Evolutionary conservation across 31 red algal genomes (phyloP).

Genomic region (Odonthalia washingtoniensis): DNA sequence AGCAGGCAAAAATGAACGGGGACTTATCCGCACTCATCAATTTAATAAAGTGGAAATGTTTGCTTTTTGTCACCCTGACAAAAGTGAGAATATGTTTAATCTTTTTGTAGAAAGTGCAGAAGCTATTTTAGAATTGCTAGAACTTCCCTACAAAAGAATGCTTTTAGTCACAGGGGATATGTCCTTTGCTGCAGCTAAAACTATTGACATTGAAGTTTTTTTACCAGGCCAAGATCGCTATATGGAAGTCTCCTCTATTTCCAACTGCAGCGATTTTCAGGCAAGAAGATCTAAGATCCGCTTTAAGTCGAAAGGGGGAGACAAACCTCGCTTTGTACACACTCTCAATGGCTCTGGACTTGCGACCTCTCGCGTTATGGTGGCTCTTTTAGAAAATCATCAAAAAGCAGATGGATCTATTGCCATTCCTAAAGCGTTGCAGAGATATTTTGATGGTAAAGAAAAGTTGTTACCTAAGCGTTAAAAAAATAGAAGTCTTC

Average conservation of each 20-base stretch:
- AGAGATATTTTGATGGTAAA: slow-evolving; percentile 84
- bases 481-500: too few relatives aligned
- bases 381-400: slow-evolving; percentile 95
- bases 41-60: slow-evolving; percentile 99
- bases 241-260: slow-evolving; percentile 88
- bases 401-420: slow-evolving; percentile 85
- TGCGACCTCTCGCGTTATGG: slow-evolving; percentile 89
- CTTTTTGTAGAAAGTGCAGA: slow-evolving; percentile 81
- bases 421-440: slow-evolving; percentile 83
- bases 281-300: slow-evolving; percentile 90
- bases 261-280: slow-evolving; percentile 98
- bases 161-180: slow-evolving; percentile 93
- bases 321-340: slow-evolving; percentile 76
- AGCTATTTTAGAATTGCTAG: slow-evolving; percentile 50
- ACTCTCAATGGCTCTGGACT: slow-evolving; percentile 96
- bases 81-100: slow-evolving; percentile 79
- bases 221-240: slow-evolving; percentile 87
- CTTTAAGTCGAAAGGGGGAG: slow-evolving; percentile 40
- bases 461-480: slow-evolving; percentile 1
- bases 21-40: slow-evolving; percentile 96
- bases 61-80: slow-evolving; percentile 72
- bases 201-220: slow-evolving; percentile 99
- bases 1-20: slow-evolving; percentile 82
- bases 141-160: slow-evolving; percentile 84
- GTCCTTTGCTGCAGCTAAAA: slow-evolving; percentile 89